Conservation (phyloP, 2,329 filamentous ascomycete species). For the Colletotrichum magnum region DNA sequence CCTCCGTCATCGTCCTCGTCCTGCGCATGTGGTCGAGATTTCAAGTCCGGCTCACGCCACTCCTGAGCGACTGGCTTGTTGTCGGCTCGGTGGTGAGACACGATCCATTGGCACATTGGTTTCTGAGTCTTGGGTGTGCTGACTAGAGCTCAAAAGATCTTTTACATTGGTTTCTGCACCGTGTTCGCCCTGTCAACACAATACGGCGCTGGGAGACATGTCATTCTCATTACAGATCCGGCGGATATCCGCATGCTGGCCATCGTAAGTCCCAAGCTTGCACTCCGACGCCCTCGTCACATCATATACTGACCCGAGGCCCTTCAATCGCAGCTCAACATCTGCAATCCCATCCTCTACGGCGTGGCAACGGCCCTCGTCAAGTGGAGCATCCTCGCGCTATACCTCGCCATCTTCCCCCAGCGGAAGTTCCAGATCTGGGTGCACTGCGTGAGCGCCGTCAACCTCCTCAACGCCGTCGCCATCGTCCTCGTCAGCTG, state of each 20-base stretch:
- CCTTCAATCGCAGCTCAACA: conserved; percentile 16
- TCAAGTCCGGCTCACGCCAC: conserved; percentile 6
- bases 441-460: conserved; percentile 21
- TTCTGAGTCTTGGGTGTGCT: neutral
- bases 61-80: conserved; percentile 33
- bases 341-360: conserved; percentile 29
- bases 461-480: conserved; percentile 23
- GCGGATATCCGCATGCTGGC: conserved; percentile 31
- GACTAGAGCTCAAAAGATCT: conserved; percentile 12
- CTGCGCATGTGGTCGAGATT: conserved; percentile 25
- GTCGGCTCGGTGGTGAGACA: conserved; percentile 25
- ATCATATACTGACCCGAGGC: too few relatives aligned
- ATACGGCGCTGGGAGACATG: conserved; percentile 31
- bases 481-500: conserved; percentile 30
- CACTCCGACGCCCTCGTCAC: too few relatives aligned
- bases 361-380: conserved; percentile 23
- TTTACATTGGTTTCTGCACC: conserved; percentile 26
- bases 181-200: conserved; percentile 30
- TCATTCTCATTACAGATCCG: conserved; percentile 31
- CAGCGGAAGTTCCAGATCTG: conserved; percentile 25
- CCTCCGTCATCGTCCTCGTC: conserved; percentile 16
- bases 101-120: too few relatives aligned
- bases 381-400: conserved; percentile 32
- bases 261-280: conserved; percentile 17
- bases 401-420: conserved; percentile 27